Percentiles rank a stretch among this genome's conserved stretches.
Conservation (phyloP, 169 alveolate genomes). For the Perkinsus chesapeaki region DNA sequence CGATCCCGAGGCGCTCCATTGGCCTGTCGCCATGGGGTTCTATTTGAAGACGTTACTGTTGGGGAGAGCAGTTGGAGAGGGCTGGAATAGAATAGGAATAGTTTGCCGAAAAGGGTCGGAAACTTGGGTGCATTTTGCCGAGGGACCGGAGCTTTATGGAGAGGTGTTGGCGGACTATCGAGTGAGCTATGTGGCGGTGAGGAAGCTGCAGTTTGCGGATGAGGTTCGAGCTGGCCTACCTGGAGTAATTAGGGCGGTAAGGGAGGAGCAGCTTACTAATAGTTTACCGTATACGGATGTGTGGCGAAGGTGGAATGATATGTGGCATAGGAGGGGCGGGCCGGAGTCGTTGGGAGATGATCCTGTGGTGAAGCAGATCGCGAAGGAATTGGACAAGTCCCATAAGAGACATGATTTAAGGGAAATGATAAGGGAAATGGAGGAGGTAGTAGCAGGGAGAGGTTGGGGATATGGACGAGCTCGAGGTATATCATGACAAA, state of each 20-base stretch:
- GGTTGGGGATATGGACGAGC: neutral
- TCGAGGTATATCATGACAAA: too few relatives aligned
- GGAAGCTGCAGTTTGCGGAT: neutral
- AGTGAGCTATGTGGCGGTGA: neutral
- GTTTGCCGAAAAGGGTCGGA: neutral
- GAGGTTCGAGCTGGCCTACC: neutral
- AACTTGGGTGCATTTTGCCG: neutral
- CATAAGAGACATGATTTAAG: neutral
- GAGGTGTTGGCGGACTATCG: neutral
- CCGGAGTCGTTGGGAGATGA: neutral
- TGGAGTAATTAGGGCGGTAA: neutral
- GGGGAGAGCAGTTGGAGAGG: neutral
- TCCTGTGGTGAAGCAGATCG: neutral
- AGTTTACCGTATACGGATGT: neutral
- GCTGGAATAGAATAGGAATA: neutral
- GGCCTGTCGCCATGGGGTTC: neutral
- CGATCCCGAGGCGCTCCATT: neutral
- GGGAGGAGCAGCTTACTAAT: neutral
- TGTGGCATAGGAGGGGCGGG: neutral
- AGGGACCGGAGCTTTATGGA: neutral
- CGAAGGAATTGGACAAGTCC: neutral
- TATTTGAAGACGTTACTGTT: neutral
- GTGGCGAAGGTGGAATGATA: neutral
- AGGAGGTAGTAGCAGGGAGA: neutral
- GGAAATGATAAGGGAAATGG: neutral